Percentiles rank a stretch among this genome's conserved stretches.
phyloP scores from a whole-genome alignment of 2,329 filamentous ascomycete genomes.

The Colletotrichum karsti region DNA sequence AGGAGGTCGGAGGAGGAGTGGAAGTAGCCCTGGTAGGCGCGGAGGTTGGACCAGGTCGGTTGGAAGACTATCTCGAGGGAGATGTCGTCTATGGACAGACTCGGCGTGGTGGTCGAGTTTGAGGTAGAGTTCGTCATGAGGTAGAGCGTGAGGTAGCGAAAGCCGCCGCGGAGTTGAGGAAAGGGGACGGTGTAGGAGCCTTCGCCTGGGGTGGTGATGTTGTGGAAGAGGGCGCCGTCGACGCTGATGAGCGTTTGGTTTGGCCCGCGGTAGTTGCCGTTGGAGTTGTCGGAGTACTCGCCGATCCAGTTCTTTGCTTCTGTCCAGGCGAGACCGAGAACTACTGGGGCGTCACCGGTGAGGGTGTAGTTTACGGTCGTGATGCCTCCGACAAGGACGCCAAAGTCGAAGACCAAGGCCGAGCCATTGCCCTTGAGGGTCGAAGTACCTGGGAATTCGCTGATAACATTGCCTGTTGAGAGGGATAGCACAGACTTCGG shows the following conservation, averaged over 20 bases:
- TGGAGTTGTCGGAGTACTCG: slow-evolving; percentile 55
- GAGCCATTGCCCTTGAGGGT: slow-evolving; percentile 53
- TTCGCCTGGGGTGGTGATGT: slow-evolving; percentile 41
- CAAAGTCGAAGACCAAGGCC: slow-evolving; percentile 66
- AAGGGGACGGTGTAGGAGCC: slow-evolving; percentile 43
- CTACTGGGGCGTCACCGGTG: slow-evolving; percentile 41
- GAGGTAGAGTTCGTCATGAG: slow-evolving; percentile 30
- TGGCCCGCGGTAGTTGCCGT: slow-evolving; percentile 49
- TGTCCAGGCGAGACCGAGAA: slow-evolving; percentile 55
- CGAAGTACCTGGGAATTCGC: slow-evolving; percentile 36
- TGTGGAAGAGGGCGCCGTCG: slow-evolving; percentile 56
- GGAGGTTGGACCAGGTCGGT: slow-evolving; percentile 54
- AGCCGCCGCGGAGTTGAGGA: slow-evolving; percentile 56
- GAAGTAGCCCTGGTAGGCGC: slow-evolving; percentile 64
- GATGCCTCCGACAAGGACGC: slow-evolving; percentile 65
- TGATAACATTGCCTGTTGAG: slow-evolving; percentile 39
- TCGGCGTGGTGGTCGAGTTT: neutral
- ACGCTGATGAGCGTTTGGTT: slow-evolving; percentile 20
- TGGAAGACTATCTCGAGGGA: slow-evolving; percentile 46
- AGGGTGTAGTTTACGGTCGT: slow-evolving; percentile 58
- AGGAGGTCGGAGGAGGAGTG: slow-evolving; percentile 56
- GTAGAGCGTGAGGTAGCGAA: slow-evolving; percentile 60
- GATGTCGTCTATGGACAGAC: slow-evolving; percentile 41
- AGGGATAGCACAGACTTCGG: slow-evolving; percentile 53
- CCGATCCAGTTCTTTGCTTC: slow-evolving; percentile 58